Evolutionary conservation across 768 basidiomycete genomes (phyloP), one percentile per base, ranked within the genome.

Genomic region (Calocera cornea): DNA sequence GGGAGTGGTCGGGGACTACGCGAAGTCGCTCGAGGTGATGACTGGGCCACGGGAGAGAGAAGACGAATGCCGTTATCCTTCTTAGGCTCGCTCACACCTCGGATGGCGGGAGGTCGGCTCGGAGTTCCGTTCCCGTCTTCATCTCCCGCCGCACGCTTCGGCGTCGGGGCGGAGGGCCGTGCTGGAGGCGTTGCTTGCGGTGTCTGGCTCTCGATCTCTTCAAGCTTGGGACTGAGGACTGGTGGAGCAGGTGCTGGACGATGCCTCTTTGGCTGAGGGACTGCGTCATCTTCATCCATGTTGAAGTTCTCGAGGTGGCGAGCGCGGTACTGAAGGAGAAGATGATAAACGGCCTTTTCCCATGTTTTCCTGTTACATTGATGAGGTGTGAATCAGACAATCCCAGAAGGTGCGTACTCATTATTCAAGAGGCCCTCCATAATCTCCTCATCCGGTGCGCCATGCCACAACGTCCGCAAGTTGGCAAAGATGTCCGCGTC

Each of bases 311-410:
- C 87, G 47, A 91, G 75, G 66, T 87, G 86, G 71, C 82, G 84
- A 64, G 83, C 83, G 49, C 94, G 85, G 77, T 97, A 97, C 70
- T 85, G 86, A 66, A 88, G 80, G n/a, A 99, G 81, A 2, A 97
- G 79, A 73, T 90, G 87, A 76, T 99, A 99, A 63, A 98, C 90
- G 0, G 91, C 92, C 77, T 99, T 97, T 75, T 98, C 92, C 90
- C 92, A 95, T 33, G 89, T 95, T 64, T 86, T 86, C 66, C 87
- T 84, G 65, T 78, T 72, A 72, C 82, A 86, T 40, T 64, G 29
- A 49, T 60, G 24, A 63, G 38, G 7, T n/a, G 1, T 65, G 11
- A 22, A 54, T 24, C 22, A 17, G 17, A 64, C 31, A 54, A 24
- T 2, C 1, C 34, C 31, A 41, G 50, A 1, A 11, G n/a, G 31